Conservation (phyloP, 768 basidiomycete species). For the Sporobolomyces pararoseus region DNA sequence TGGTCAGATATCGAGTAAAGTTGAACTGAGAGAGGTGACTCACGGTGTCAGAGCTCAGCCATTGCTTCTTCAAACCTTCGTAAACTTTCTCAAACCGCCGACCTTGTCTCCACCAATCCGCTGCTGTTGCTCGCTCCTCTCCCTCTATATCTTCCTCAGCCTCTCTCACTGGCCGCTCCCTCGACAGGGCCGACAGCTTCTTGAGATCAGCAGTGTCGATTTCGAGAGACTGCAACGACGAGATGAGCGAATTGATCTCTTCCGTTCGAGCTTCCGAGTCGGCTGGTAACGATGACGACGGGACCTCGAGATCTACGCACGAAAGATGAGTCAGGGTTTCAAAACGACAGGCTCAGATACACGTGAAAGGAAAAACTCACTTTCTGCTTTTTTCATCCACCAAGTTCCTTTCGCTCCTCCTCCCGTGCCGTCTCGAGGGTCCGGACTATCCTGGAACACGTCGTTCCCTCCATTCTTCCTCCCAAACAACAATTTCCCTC, state of each 20-base stretch:
- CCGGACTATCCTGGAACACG: conserved; percentile 37
- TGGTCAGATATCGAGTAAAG: neutral
- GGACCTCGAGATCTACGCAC: neutral
- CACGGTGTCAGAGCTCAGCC: neutral
- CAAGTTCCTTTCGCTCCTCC: conserved; percentile 18
- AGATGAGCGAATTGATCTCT: conserved; percentile 14
- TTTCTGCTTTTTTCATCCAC: conserved; percentile 21
- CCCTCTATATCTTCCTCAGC: conserved; percentile 12
- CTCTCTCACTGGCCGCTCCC: conserved; percentile 40
- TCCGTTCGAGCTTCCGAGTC: conserved; percentile 5
- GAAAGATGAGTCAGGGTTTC: no score
- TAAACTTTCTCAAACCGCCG: conserved; percentile 20
- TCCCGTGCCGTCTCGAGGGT: conserved; percentile 5
- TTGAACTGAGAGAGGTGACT: neutral
- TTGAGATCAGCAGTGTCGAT: conserved; percentile 1
- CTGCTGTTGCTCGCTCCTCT: neutral
- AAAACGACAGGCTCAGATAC: no score
- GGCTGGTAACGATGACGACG: neutral
- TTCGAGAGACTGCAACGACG: neutral
- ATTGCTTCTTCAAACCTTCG: conserved; percentile 12
- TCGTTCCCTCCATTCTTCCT: conserved; percentile 1
- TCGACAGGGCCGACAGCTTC: conserved; percentile 20
- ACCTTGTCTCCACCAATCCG: conserved; percentile 16
- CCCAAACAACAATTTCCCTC: conserved; percentile 5
- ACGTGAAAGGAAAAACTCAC: conserved; percentile 24